Evolutionary conservation across 2,329 filamentous ascomycete genomes (phyloP).

Genomic region (Cercospora sp.): DNA sequence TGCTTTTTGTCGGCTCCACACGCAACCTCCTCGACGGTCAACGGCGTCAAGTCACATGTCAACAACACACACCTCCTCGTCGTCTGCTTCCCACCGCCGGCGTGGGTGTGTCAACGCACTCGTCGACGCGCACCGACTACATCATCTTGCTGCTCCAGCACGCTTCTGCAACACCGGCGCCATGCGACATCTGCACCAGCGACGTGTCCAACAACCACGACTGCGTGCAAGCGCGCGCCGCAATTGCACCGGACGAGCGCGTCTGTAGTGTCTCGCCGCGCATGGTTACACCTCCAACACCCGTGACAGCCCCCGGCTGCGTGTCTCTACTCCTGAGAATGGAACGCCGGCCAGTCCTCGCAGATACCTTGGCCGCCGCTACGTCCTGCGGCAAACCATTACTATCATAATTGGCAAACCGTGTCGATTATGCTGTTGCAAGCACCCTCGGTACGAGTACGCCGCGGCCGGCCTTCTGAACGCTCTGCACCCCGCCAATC

Average conservation of each 20-base stretch:
- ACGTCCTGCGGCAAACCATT: neutral
- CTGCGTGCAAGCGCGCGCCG: neutral
- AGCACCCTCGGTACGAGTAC: neutral
- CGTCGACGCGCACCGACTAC: neutral
- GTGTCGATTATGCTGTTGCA: neutral
- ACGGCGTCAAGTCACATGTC: neutral
- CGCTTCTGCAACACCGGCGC: neutral
- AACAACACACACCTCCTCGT: neutral
- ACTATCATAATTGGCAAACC: neutral
- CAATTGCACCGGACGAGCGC: slow-evolving; percentile 1
- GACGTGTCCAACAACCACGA: neutral
- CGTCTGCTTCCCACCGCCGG: neutral
- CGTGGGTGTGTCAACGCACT: neutral
- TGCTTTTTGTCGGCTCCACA: slow-evolving; percentile 1
- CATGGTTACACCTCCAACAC: neutral
- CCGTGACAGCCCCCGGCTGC: neutral
- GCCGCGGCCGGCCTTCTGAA: neutral
- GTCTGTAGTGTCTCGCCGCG: neutral
- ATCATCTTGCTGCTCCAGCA: neutral
- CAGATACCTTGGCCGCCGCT: neutral
- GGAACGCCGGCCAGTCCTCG: neutral
- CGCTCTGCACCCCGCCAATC: neutral
- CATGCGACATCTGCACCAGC: slow-evolving; percentile 2
- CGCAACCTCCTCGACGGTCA: neutral
- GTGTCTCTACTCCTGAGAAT: neutral